A percentile compares a stretch with the other conserved stretches of the same genome.
Evolutionary conservation across 805 yeast species (phyloP).

Genomic region (Ogataea minuta): DNA sequence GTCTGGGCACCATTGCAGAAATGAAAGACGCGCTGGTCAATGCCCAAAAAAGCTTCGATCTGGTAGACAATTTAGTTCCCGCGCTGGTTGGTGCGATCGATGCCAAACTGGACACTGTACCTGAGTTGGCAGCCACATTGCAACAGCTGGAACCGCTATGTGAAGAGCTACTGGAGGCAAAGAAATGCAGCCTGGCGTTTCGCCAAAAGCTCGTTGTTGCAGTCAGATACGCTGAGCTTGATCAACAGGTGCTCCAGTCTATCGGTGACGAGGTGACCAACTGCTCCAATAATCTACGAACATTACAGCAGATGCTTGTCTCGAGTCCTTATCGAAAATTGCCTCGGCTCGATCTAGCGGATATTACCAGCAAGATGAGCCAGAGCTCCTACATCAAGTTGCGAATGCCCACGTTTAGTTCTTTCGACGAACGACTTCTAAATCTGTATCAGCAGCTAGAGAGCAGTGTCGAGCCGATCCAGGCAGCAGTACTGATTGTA

Average conservation of each 20-base stretch:
- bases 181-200: conserved; percentile 27
- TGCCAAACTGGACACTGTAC: conserved; percentile 29
- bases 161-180: conserved; percentile 30
- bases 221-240: conserved; percentile 45
- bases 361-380: conserved; percentile 12
- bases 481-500: conserved; percentile 49
- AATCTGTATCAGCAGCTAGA: conserved; percentile 42
- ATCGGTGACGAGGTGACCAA: conserved; percentile 39
- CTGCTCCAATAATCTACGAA: conserved; percentile 36
- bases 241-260: conserved; percentile 40
- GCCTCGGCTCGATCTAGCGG: conserved; percentile 14
- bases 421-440: conserved; percentile 40
- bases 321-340: conserved; percentile 41
- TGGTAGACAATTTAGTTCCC: background rate
- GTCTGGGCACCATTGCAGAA: conserved; percentile 2
- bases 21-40: background rate
- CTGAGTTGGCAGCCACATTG: background rate
- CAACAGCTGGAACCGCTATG: conserved; percentile 29
- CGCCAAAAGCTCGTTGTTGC: conserved; percentile 39
- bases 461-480: conserved; percentile 47
- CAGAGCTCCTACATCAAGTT: conserved; percentile 15
- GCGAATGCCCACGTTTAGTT: conserved; percentile 39
- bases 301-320: conserved; percentile 37
- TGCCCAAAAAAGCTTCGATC: conserved; percentile 1
- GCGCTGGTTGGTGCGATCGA: conserved; percentile 7